Base-by-base conservation (phyloP, 345 rosid genomes). In the Mallotus nudiflorus region DNA sequence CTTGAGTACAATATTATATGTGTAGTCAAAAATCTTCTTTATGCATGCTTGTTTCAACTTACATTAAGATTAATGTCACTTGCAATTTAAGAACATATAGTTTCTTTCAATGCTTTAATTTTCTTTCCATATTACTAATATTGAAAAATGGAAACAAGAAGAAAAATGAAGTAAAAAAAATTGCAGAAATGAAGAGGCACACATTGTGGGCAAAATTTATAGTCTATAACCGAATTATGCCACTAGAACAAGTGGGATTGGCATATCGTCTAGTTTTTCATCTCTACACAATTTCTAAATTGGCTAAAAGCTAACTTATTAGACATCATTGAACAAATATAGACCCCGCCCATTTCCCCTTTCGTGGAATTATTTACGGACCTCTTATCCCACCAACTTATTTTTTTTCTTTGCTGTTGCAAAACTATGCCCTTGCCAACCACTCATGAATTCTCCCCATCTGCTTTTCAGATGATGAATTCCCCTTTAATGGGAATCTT, bases 251-350 rank as follows among this genome's bases (percentile, higher is more conserved):
- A 27, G 75, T 64, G 64, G 71, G 67, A 53, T 65, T 70, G 53
- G 62, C 74, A n/a, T 55, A 25, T 42, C 52, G 12, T 24, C 71
- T 70, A 66, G 22, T 59, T n/a, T n/a, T n/a, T 66, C 62, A 67
- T 58, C 83, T 77, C 83, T 79, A 72, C 69, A 80, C 35, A 14
- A 33, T 62, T 64, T 25, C 71, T 70, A 13, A 39, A 33, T 2
- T 33, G 55, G 56, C 85, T 77, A 71, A 3, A 27, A 62, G 50
- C 81, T 66, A 67, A 29, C 71, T 73, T 73, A 75, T 81, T 80
- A 69, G 73, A 77, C 82, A 75, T 61, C 48, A 14, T 44, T 45
- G 52, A 84, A 76, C 77, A 66, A 74, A 79, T 63, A 33, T 60
- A 48, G 54, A 51, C 50, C 35, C 59, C 44, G 42, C 8, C 9